phyloP scores from a whole-genome alignment of 2,329 filamentous ascomycete genomes.

The Ceratocystis huliohia region DNA sequence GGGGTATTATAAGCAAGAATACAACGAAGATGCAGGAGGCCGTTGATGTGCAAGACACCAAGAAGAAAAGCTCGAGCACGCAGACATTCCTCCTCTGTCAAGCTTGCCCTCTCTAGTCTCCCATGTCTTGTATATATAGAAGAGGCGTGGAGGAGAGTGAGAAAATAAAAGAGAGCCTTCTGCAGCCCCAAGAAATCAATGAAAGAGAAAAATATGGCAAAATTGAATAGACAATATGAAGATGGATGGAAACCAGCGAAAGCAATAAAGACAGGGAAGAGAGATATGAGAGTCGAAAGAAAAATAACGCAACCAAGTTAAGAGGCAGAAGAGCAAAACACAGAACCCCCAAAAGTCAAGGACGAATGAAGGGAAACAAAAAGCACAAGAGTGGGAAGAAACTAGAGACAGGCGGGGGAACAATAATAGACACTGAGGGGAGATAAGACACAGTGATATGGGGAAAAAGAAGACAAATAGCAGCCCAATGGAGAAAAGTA shows the following conservation, averaged over 20 bases:
- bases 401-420: slow-evolving; percentile 7
- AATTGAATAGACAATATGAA: slow-evolving; percentile 11
- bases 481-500: neutral
- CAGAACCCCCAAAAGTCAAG: slow-evolving; percentile 1
- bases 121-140: neutral
- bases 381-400: slow-evolving; percentile 12
- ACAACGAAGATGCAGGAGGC: slow-evolving; percentile 19
- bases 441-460: neutral
- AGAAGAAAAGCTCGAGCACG: slow-evolving; percentile 6
- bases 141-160: neutral
- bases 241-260: slow-evolving; percentile 3
- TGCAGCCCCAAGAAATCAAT: neutral
- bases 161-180: neutral
- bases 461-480: neutral
- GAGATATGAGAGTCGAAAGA: neutral
- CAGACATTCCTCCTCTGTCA: neutral
- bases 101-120: neutral
- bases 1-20: slow-evolving; percentile 40
- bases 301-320: slow-evolving; percentile 8
- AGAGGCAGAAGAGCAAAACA: slow-evolving; percentile 8
- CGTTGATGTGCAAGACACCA: slow-evolving; percentile 18
- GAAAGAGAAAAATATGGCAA: slow-evolving; percentile 4
- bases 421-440: slow-evolving; percentile 11
- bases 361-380: slow-evolving; percentile 3
- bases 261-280: slow-evolving; percentile 10